A percentile compares a stretch with the other conserved stretches of the same genome.
Conservation (phyloP, 2,329 filamentous ascomycete genomes). For the Calonectria henricotiae region DNA sequence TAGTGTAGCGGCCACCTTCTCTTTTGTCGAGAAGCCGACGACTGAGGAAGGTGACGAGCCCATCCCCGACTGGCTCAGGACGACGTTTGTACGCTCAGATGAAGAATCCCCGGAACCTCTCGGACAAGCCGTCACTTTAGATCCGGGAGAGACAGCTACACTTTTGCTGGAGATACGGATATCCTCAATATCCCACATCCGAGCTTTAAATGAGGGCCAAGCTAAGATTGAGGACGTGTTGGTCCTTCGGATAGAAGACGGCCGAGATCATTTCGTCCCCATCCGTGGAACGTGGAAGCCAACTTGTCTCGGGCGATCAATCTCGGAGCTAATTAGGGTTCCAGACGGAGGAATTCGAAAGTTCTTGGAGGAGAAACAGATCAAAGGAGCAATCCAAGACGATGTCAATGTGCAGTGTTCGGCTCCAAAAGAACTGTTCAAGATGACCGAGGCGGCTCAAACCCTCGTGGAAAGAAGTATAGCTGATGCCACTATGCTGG, state of each 20-base stretch:
- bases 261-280: constrained; percentile 93
- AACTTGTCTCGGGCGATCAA: constrained; percentile 85
- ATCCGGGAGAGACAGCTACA: constrained; percentile 87
- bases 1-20: constrained; percentile 83
- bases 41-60: constrained; percentile 63
- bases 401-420: constrained; percentile 79
- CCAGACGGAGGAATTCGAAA: constrained; percentile 84
- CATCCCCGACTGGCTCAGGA: constrained; percentile 78
- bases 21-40: constrained; percentile 82
- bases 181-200: constrained; percentile 75
- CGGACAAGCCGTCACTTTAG: constrained; percentile 75
- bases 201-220: constrained; percentile 79
- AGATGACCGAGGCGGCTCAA: constrained; percentile 86
- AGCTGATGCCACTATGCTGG: constrained; percentile 76
- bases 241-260: constrained; percentile 86
- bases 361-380: constrained; percentile 60
- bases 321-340: constrained; percentile 90
- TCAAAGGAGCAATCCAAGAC: constrained; percentile 69
- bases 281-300: constrained; percentile 85
- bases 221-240: constrained; percentile 86
- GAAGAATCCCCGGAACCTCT: constrained; percentile 55
- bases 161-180: constrained; percentile 80
- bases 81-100: constrained; percentile 71
- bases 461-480: constrained; percentile 70
- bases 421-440: constrained; percentile 90